Conservation (phyloP, 1,284 basidiomycete species). For the Pisolithus thermaeus region DNA sequence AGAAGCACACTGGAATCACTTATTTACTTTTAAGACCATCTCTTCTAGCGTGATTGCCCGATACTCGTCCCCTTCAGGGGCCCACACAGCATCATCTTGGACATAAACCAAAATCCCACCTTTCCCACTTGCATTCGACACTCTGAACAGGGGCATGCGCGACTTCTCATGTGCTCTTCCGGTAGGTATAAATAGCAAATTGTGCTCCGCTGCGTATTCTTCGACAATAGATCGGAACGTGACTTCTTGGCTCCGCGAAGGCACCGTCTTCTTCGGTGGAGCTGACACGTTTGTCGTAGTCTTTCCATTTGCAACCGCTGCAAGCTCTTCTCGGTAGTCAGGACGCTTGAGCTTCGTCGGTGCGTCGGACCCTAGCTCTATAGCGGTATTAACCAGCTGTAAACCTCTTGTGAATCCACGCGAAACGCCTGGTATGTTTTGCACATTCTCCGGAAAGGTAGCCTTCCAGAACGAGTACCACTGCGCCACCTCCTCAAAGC, state of each 20-base stretch:
- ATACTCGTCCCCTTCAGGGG: slow-evolving; percentile 51
- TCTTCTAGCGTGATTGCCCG: slow-evolving; percentile 60
- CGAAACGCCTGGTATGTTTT: slow-evolving; percentile 57
- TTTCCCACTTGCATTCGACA: slow-evolving; percentile 78
- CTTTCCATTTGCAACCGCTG: slow-evolving; percentile 20
- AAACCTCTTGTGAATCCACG: slow-evolving; percentile 82
- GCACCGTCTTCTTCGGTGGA: slow-evolving; percentile 1
- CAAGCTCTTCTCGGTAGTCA: slow-evolving; percentile 43
- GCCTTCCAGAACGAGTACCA: slow-evolving; percentile 93
- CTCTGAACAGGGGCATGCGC: slow-evolving; percentile 81
- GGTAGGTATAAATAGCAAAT: slow-evolving; percentile 84
- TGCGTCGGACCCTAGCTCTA: slow-evolving; percentile 76
- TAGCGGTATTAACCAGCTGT: slow-evolving; percentile 89
- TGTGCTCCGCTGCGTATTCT: slow-evolving; percentile 76
- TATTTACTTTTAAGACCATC: slow-evolving; percentile 60
- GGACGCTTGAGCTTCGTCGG: slow-evolving; percentile 63
- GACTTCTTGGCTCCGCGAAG: slow-evolving; percentile 63
- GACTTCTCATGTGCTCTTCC: slow-evolving; percentile 77
- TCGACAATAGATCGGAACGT: slow-evolving; percentile 91
- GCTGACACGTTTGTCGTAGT: slow-evolving; percentile 16
- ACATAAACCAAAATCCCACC: slow-evolving; percentile 83
- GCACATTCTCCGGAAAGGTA: slow-evolving; percentile 67
- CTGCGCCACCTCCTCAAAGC: slow-evolving; percentile 84
- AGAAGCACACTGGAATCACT: not conserved
- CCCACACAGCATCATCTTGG: slow-evolving; percentile 86